Conservation (phyloP, 1,284 basidiomycete species). For the Fomitopsis schrenkii region DNA sequence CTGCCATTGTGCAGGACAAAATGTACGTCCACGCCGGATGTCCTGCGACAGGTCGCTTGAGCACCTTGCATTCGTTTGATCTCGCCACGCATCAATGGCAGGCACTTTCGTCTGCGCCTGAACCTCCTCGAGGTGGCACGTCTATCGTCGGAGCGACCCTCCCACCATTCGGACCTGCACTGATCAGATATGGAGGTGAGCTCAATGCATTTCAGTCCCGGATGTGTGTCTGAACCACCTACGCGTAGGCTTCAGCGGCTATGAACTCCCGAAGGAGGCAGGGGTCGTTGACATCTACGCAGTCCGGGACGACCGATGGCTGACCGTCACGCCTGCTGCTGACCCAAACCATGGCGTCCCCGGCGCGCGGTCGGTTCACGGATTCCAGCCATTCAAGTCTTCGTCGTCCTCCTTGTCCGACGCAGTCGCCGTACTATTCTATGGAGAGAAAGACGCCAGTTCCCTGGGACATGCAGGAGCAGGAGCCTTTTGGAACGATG, state of each 20-base stretch:
- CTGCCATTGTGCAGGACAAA: constrained; percentile 21
- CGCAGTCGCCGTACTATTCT: constrained; percentile 25
- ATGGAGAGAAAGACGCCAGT: constrained; percentile 31
- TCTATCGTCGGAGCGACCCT: constrained; percentile 20
- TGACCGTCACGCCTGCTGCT: constrained; percentile 16
- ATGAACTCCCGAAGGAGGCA: constrained; percentile 24
- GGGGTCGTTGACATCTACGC: constrained; percentile 27
- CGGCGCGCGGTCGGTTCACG: constrained; percentile 26
- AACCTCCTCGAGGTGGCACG: constrained; percentile 34
- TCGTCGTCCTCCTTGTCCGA: constrained; percentile 6
- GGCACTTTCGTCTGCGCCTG: constrained; percentile 31
- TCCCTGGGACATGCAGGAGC: constrained; percentile 29
- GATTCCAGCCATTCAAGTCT: constrained; percentile 19
- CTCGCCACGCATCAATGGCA: constrained; percentile 28
- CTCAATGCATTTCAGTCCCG: not conserved
- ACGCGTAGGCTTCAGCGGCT: constrained; percentile 27
- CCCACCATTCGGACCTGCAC: constrained; percentile 3
- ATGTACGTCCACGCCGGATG: constrained; percentile 43
- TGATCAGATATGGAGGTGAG: constrained; percentile 21
- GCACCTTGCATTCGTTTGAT: constrained; percentile 34
- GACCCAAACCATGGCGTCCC: constrained; percentile 20
- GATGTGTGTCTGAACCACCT: not conserved
- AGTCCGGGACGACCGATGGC: constrained; percentile 20
- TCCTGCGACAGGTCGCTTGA: constrained; percentile 30
- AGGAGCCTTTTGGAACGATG: constrained; percentile 31